Percentiles rank a stretch among this genome's conserved stretches.
Evolutionary conservation across 2,329 filamentous ascomycete genomes (phyloP).

Genomic region (Ascomycota sp.): DNA sequence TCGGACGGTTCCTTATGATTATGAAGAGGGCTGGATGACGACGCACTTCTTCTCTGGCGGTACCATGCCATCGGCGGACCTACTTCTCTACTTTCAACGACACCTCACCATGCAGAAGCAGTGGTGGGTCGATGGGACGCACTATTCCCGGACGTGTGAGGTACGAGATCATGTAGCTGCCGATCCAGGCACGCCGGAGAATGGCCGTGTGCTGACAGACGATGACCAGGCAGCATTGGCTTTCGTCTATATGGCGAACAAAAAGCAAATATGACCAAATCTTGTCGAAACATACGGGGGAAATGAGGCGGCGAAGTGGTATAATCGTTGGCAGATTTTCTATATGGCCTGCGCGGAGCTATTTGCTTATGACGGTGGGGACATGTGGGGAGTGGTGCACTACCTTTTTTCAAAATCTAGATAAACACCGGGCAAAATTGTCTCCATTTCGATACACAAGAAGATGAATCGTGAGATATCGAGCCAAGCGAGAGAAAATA

Average conservation of each 20-base stretch:
- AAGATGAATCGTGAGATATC: too few relatives aligned
- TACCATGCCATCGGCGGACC: constrained; percentile 48
- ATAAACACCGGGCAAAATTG: too few relatives aligned
- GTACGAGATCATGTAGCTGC: too few relatives aligned
- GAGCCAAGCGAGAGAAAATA: too few relatives aligned
- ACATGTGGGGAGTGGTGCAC: constrained; percentile 48
- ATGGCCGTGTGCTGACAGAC: too few relatives aligned
- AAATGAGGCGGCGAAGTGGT: constrained; percentile 39
- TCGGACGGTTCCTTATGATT: constrained; percentile 45
- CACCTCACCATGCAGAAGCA: constrained; percentile 38
- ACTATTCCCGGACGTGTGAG: constrained; percentile 53
- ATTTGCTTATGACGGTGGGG: constrained; percentile 43
- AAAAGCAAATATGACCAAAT: constrained; percentile 40
- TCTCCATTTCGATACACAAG: too few relatives aligned
- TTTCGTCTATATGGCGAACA: constrained; percentile 36
- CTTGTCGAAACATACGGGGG: constrained; percentile 45
- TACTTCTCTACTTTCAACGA: constrained; percentile 45
- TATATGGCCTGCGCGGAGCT: constrained; percentile 52
- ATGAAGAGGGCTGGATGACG: constrained; percentile 55
- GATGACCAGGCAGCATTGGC: constrained; percentile 28
- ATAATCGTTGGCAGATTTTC: constrained; percentile 51
- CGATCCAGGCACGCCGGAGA: too few relatives aligned
- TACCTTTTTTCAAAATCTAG: constrained; percentile 43
- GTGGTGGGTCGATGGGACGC: constrained; percentile 51
- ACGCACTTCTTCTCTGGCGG: constrained; percentile 54